A percentile compares a stretch with the other conserved stretches of the same genome.
phyloP scores from a whole-genome alignment of 1,139 yeast species.

The Pichia terricola region DNA sequence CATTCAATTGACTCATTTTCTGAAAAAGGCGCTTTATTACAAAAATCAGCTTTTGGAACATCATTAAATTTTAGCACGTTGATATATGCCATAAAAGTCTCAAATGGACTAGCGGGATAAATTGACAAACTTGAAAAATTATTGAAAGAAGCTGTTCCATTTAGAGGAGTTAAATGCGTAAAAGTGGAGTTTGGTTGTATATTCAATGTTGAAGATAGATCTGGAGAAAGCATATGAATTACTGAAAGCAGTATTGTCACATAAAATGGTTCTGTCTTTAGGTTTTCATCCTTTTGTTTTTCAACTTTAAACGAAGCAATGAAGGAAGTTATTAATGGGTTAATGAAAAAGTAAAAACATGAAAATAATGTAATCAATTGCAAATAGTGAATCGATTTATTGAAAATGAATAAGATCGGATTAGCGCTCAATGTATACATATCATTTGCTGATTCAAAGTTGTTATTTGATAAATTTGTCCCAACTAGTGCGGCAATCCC shows the following conservation, averaged over 20 bases:
- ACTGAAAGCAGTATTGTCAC: no score
- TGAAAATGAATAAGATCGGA: conserved; percentile 2
- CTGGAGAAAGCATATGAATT: no score
- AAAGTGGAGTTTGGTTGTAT: no score
- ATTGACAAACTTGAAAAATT: no score
- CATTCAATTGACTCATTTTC: conserved; percentile 7
- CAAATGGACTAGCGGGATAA: no score
- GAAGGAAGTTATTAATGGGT: conserved; percentile 5
- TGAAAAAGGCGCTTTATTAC: no score
- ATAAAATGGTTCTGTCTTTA: neutral
- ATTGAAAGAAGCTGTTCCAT: no score
- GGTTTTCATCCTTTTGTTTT: neutral
- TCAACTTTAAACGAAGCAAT: neutral
- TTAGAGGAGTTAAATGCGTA: no score
- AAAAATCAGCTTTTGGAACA: no score
- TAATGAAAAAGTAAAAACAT: conserved; percentile 8
- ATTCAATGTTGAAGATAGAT: no score
- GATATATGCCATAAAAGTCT: no score
- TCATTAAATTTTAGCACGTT: no score
- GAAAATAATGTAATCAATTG: conserved; percentile 6
- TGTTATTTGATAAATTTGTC: conserved; percentile 13
- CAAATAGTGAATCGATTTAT: conserved; percentile 1
- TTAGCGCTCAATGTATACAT: conserved; percentile 7
- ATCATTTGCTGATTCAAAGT: conserved; percentile 6
- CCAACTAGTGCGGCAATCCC: conserved; percentile 26